A percentile compares a stretch with the other conserved stretches of the same genome.
Conservation (phyloP, 768 basidiomycete genomes). For the Collybia nuda region DNA sequence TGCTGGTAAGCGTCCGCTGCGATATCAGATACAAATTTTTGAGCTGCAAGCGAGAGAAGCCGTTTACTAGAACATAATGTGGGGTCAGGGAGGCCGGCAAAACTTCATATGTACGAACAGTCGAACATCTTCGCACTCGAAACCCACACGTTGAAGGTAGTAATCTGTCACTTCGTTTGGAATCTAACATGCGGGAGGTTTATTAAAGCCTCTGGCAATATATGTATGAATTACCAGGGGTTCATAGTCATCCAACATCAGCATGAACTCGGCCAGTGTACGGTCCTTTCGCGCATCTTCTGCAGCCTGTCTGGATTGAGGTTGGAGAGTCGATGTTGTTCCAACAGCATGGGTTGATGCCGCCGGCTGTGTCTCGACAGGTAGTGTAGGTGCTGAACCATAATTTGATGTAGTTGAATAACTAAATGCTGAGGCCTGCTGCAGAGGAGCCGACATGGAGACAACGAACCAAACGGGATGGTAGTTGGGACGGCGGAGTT, state of each 20-base stretch:
- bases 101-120: slow-evolving; percentile 52
- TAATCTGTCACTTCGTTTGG: slow-evolving; percentile 98
- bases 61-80: slow-evolving; percentile 67
- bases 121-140: slow-evolving; percentile 92
- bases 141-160: slow-evolving; percentile 93
- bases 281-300: slow-evolving; percentile 87
- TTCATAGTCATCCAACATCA: slow-evolving; percentile 96
- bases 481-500: slow-evolving; percentile 14
- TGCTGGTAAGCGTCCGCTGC: slow-evolving; percentile 97
- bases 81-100: not conserved
- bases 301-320: slow-evolving; percentile 61
- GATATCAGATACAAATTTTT: slow-evolving; percentile 97
- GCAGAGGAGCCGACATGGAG: slow-evolving; percentile 28
- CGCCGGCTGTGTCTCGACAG: slow-evolving; percentile 23
- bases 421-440: slow-evolving; percentile 24
- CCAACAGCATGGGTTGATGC: slow-evolving; percentile 17
- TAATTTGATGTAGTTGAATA: slow-evolving; percentile 29
- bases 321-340: slow-evolving; percentile 27
- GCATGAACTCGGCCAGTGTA: slow-evolving; percentile 88
- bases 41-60: slow-evolving; percentile 90
- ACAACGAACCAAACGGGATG: slow-evolving; percentile 5
- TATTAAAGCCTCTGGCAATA: not conserved
- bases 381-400: slow-evolving; percentile 5
- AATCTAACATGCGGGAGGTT: slow-evolving; percentile 51
- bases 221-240: slow-evolving; percentile 64